These are phyloP conservation scores for Tetracentron sinense DNA, from an alignment of 164 flowering plant species.

Conservation along the genomic window DNA sequence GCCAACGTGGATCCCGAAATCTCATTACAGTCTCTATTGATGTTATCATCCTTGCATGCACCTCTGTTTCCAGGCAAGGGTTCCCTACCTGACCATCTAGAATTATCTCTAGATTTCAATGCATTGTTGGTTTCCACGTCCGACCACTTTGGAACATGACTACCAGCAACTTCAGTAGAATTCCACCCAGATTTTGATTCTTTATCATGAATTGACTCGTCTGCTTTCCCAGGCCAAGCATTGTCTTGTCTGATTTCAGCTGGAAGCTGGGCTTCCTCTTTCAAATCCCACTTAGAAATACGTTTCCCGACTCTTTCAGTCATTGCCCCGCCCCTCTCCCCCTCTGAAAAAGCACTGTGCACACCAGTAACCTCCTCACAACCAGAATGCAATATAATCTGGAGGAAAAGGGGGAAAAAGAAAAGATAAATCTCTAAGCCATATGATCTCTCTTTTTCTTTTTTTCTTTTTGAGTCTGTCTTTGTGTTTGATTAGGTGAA, in stretches of 20 bases:
- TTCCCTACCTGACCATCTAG: conserved; percentile 28
- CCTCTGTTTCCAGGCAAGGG: conserved; percentile 28
- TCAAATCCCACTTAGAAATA: conserved; percentile 58
- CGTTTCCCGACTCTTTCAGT: conserved; percentile 32
- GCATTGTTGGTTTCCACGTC: conserved; percentile 14
- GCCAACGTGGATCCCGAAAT: conserved; percentile 12
- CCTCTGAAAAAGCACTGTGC: conserved; percentile 5
- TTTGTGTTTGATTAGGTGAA: too few species aligned
- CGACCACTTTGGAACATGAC: conserved; percentile 29
- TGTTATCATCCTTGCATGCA: conserved; percentile 25
- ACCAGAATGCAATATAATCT: neutral
- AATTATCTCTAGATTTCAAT: conserved; percentile 21
- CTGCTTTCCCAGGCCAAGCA: conserved; percentile 24
- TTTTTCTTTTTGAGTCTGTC: too few species aligned
- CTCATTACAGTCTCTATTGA: conserved; percentile 16
- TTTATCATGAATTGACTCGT: conserved; percentile 23
- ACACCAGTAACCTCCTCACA: too few species aligned
- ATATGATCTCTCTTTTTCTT: too few species aligned
- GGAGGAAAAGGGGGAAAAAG: conserved; percentile 1
- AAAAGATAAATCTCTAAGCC: too few species aligned
- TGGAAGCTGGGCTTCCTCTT: conserved; percentile 31
- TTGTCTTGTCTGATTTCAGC: conserved; percentile 23
- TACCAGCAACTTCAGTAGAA: conserved; percentile 11
- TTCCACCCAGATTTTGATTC: conserved; percentile 16
- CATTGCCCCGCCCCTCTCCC: conserved; percentile 23